Percentiles rank a stretch among this genome's conserved stretches.
These are phyloP conservation scores for Venturia asperata DNA, from an alignment of 2,329 filamentous ascomycete species.

Conservation along the genomic window DNA sequence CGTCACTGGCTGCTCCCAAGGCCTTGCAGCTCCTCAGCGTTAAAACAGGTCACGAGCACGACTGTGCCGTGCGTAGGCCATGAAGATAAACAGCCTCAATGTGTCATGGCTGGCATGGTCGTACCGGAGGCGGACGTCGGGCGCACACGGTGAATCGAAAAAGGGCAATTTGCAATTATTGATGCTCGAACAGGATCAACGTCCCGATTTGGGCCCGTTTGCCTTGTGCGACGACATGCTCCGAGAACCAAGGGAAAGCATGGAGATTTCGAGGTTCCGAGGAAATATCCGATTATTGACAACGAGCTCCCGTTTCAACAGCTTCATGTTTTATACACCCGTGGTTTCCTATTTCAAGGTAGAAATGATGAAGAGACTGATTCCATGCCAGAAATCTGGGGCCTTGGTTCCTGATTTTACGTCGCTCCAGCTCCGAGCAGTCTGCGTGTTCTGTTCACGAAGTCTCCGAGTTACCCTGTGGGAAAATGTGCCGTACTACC, in stretches of 20 bases:
- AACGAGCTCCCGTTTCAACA: neutral
- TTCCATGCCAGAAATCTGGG: neutral
- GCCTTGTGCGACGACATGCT: neutral
- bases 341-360: neutral
- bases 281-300: neutral
- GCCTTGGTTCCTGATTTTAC: neutral
- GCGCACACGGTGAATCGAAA: neutral
- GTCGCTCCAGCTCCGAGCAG: neutral
- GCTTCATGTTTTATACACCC: neutral
- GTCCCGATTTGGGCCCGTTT: neutral
- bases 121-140: neutral
- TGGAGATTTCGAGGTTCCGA: neutral
- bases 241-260: neutral
- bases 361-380: neutral
- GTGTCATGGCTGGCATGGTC: neutral
- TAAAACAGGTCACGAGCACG: conserved; percentile 9
- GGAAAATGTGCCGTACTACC: neutral
- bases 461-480: neutral
- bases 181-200: neutral
- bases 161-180: neutral
- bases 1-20: neutral
- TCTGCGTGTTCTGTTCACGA: neutral
- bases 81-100: conserved; percentile 5
- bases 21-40: conserved; percentile 3
- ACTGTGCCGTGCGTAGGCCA: neutral